Evolutionary conservation across 148 eudicot genomes (phyloP), one percentile per base, ranked within the genome.

Genomic region (Pharnaceum exiguum): DNA sequence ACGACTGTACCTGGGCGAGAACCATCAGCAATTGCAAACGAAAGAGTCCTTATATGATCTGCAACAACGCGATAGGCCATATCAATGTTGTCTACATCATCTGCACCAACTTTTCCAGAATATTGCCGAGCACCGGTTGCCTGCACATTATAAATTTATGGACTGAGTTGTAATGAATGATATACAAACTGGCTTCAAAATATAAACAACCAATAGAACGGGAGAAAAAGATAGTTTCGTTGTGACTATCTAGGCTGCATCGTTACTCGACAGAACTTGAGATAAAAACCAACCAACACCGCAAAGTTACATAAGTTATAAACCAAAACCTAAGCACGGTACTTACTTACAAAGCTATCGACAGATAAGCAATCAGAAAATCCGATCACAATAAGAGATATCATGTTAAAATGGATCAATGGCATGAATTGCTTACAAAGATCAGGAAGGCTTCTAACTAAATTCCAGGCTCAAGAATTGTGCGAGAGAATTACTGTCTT

Each of bases 11-110:
- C 99, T 86, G 99, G 99, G 58, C 89, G 69, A 39, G 96, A 76
- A 44, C 96, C 99, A 73, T 94, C 99, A 63, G 99, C 99, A 75
- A 94, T 94, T 61, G 99, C 99, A 78, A 94, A 83, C n/a, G 95
- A 89, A 61, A 94, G 95, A 38, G 99, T 94, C 75, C 99, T 83
- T 32, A 94, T 89, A 70, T 94, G 96, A 71, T 94, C 96, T 29
- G 95, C 96, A 16, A 94, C 95, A 65, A 94, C 99, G 69, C 99
- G 78, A 44, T 94, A 94, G 10, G 99, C 99, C 99, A 94, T 94
- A 67, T 94, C 96, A 69, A 86, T 67, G 10, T 79, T 84, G 77
- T 89, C 96, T 25, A 63, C 82, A 64, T 94, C 99, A 71, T 89
- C 95, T n/a, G 75, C 13, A 29, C 99, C 99, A 77, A 94, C 95